Evolutionary conservation across 2,329 filamentous ascomycete species (phyloP).

Genomic region (Nakataea oryzae): DNA sequence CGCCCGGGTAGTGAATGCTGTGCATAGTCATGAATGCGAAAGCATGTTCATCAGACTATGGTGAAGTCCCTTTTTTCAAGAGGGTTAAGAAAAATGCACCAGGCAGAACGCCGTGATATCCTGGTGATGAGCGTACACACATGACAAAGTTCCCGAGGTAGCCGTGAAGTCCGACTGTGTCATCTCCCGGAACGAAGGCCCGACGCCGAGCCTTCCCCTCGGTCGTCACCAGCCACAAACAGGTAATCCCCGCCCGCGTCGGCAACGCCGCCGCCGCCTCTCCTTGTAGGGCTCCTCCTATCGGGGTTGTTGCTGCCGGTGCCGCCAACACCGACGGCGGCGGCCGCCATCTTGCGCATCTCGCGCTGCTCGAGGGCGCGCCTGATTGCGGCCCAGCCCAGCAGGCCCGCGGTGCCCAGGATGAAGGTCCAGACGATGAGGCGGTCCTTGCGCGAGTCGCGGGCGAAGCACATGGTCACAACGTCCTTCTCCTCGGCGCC

Average conservation of each 20-base stretch:
- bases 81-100: not conserved
- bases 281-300: not conserved
- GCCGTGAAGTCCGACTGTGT: not conserved
- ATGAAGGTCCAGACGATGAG: conserved; percentile 58
- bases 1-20: too few species aligned
- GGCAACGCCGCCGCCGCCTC: not conserved
- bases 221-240: not conserved
- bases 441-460: conserved; percentile 56
- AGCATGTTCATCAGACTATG: not conserved
- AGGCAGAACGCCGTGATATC: not conserved
- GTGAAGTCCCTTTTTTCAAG: not conserved
- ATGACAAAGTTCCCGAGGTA: not conserved
- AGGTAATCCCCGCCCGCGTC: not conserved
- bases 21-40: too few species aligned
- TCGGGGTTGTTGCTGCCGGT: not conserved
- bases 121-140: not conserved
- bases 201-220: not conserved
- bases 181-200: not conserved
- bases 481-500: conserved; percentile 52
- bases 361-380: conserved; percentile 32
- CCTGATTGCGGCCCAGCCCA: conserved; percentile 49
- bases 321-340: conserved; percentile 6
- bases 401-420: conserved; percentile 43
- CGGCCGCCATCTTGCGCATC: conserved; percentile 9
- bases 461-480: conserved; percentile 53